Base-by-base conservation (phyloP, 257 asterid species). In the Mentha longifolia region DNA sequence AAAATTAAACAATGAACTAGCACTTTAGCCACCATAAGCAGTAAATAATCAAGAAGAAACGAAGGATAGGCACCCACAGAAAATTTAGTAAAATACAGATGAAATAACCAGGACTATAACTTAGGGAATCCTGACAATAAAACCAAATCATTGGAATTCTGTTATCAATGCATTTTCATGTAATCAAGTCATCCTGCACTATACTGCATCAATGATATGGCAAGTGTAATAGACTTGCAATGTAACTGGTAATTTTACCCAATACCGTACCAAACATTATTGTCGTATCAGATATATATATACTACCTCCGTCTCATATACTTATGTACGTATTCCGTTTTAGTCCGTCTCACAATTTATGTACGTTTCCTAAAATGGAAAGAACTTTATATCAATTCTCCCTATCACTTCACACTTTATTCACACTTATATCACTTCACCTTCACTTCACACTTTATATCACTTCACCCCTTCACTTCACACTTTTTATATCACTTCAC, bases 61-160 rank as follows among this genome's bases (percentile, higher is more conserved):
- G 43, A 14, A 50, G 64, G 20, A n/a, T 20, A 30, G 60, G 35
- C 33, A 33, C 58, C 67, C 57, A 3, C 55, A 41, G n/a, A 37
- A 35, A 67, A 66, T 20, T 15, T 20, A 46, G 28, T 4, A 59
- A 70, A 22, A 63, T 47, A 49, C 35, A 56, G 49, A 37, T 19
- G 65, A 50, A 59, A 75, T 39, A 14, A 61, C 35, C 17, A n/a
- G 57, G 30, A 37, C 30, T 39, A n/a, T 51, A 37, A 30, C 65
- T 59, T 16, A 11, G 10, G 63, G 47, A 76, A 35, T 67, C 70
- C 45, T 58, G 50, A 68, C 9, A 52, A 15, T 28, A 30, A 41
- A 5, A 31, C 41, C 35, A 43, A 55, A 74, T 64, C 55, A 52
- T 64, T 16, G 9, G 9, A 51, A n/a, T 7, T 57, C 46, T 56